Percentiles rank a stretch among this genome's conserved stretches.
These are phyloP conservation scores for Komagataella mondaviorum DNA, from an alignment of 805 yeast genomes.

Conservation along the genomic window DNA sequence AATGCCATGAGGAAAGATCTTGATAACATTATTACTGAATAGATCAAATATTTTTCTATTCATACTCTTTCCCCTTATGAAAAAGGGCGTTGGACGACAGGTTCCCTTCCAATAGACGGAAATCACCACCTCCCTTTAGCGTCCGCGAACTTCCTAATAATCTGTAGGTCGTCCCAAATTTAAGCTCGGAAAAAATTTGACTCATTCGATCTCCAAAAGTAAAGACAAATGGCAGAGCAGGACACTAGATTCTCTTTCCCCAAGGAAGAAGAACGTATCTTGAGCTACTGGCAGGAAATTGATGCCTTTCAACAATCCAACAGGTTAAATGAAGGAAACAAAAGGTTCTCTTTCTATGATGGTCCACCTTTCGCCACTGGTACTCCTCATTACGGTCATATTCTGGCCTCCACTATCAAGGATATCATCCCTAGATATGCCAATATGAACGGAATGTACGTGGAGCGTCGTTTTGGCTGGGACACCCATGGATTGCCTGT, in stretches of 20 bases:
- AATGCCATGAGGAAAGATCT: background rate
- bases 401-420: constrained; percentile 91
- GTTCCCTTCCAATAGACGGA: background rate
- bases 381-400: constrained; percentile 97
- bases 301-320: constrained; percentile 88
- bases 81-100: background rate
- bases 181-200: background rate
- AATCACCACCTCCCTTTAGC: background rate
- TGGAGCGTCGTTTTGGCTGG: constrained; percentile 98
- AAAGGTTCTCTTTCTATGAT: constrained; percentile 87
- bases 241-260: constrained; percentile 55
- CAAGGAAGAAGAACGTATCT: constrained; percentile 75
- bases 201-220: background rate
- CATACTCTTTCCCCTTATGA: background rate
- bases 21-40: background rate
- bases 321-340: constrained; percentile 72
- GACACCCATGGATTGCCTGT: constrained; percentile 99
- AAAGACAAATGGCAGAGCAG: constrained; percentile 16
- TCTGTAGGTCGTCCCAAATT: background rate
- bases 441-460: constrained; percentile 92
- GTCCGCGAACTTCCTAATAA: background rate
- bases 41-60: background rate
- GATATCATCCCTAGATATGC: constrained; percentile 97
- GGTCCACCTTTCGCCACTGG: constrained; percentile 99
- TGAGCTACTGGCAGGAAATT: constrained; percentile 74